Base-by-base conservation (phyloP, 75 land plant species). In the Pseudotsuga menziesii region DNA sequence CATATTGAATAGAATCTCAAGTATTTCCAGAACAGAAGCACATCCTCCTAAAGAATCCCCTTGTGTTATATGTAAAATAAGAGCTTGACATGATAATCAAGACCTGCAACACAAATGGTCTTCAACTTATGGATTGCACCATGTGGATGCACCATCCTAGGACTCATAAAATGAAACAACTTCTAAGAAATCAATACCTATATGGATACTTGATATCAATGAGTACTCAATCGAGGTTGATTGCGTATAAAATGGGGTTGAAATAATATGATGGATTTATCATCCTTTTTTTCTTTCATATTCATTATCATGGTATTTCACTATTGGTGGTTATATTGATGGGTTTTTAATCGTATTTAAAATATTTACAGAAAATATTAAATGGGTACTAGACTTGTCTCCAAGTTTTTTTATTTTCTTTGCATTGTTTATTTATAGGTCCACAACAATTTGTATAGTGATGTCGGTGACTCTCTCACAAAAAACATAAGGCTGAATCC, bases 71-170 rank as follows among this genome's bases (percentile, higher is more conserved):
- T 66, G 85, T 77, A 16, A 83, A 79, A 29, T n/a, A n/a, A n/a
- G 92, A 91, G 56, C 77, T 94, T 27, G 97, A 94, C 54, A 12
- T 0, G 73, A 88, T 94, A 22, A 27, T 87, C 2, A 80, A 73
- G 39, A 91, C 88, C 0, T 82, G 92, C 52, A 82, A 84, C 48
- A 26, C 25, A 17, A 81, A 87, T 36, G 87, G 86, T 0, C 81
- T 94, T 23, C 94, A 92, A 85, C 75, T 90, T 57, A 94, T 94
- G 97, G 97, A 94, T 71, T 80, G 86, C 35, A 94, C 97, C 19
- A 94, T 94, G 97, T 94, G 91, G 89, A 80, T 90, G 89, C 97
- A 94, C 62, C 86, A 94, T 73, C 97, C 97, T 2, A 56, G 97
- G 58, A 90, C 95, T n/a, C 77, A 78, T 6, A 63, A 78, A 74